Evolutionary conservation across 2,329 filamentous ascomycete genomes (phyloP).

Genomic region (Stromatinia cepivora): DNA sequence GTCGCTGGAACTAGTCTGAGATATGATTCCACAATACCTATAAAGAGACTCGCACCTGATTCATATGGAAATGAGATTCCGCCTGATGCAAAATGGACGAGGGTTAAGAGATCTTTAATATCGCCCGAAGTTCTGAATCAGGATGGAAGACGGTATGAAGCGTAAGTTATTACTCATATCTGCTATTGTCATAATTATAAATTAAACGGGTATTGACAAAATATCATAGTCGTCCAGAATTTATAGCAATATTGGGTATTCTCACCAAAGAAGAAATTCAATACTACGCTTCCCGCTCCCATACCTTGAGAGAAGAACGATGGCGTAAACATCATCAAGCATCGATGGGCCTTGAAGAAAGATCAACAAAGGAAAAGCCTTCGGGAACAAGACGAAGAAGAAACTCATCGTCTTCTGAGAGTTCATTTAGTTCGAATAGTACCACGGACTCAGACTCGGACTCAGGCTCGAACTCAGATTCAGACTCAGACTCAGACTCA

Average conservation of each 20-base stretch:
- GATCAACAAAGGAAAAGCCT: background rate
- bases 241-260: constrained; percentile 60
- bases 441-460: constrained; percentile 1
- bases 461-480: background rate
- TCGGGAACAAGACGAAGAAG: background rate
- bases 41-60: constrained; percentile 53
- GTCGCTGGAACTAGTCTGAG: constrained; percentile 23
- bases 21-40: constrained; percentile 4
- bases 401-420: background rate
- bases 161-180: constrained; percentile 37
- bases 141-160: constrained; percentile 60
- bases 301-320: constrained; percentile 43
- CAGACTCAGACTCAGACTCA: background rate
- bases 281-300: constrained; percentile 48
- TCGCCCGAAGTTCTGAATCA: constrained; percentile 58
- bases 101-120: constrained; percentile 55
- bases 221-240: constrained; percentile 50
- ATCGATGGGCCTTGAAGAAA: background rate
- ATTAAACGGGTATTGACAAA: constrained; percentile 19
- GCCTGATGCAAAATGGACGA: constrained; percentile 59
- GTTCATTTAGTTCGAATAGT: background rate
- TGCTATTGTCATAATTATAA: background rate
- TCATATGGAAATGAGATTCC: constrained; percentile 57
- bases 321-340: constrained; percentile 22
- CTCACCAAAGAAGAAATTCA: constrained; percentile 54